A percentile compares a stretch with the other conserved stretches of the same genome.
Evolutionary conservation across 2,329 filamentous ascomycete species (phyloP).

Genomic region (Lecanicillium sp.): DNA sequence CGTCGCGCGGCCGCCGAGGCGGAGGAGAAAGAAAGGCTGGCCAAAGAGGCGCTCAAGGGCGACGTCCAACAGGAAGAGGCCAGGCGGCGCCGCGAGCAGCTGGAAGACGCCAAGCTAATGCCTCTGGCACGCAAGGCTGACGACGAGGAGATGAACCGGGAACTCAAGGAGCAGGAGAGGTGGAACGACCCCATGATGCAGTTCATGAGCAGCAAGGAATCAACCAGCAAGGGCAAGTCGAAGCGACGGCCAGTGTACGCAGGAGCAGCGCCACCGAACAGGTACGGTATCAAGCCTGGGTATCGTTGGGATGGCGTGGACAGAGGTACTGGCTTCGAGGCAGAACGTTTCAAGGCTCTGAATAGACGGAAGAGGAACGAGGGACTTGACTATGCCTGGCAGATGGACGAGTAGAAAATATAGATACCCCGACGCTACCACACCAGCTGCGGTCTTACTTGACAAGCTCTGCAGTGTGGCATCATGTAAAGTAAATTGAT

Average conservation of each 20-base stretch:
- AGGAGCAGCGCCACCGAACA: conserved; percentile 78
- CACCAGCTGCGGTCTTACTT: too few species aligned
- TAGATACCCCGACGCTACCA: conserved; percentile 12
- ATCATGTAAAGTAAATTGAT: neutral
- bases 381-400: conserved; percentile 85
- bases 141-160: conserved; percentile 78
- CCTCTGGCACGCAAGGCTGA: conserved; percentile 73
- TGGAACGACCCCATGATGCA: conserved; percentile 94
- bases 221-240: conserved; percentile 25
- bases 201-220: conserved; percentile 56
- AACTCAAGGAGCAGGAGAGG: conserved; percentile 66
- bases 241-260: conserved; percentile 62
- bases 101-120: conserved; percentile 80
- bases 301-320: conserved; percentile 98
- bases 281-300: conserved; percentile 87
- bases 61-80: conserved; percentile 74
- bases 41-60: conserved; percentile 68
- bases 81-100: conserved; percentile 55
- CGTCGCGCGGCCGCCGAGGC: conserved; percentile 59
- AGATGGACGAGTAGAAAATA: conserved; percentile 76
- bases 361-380: conserved; percentile 72
- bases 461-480: neutral
- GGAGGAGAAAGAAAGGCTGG: conserved; percentile 64
- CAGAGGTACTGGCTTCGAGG: conserved; percentile 87
- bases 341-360: conserved; percentile 81